Evolutionary conservation across 345 rosid genomes (phyloP).

Genomic region (Rubroshorea leprosula): DNA sequence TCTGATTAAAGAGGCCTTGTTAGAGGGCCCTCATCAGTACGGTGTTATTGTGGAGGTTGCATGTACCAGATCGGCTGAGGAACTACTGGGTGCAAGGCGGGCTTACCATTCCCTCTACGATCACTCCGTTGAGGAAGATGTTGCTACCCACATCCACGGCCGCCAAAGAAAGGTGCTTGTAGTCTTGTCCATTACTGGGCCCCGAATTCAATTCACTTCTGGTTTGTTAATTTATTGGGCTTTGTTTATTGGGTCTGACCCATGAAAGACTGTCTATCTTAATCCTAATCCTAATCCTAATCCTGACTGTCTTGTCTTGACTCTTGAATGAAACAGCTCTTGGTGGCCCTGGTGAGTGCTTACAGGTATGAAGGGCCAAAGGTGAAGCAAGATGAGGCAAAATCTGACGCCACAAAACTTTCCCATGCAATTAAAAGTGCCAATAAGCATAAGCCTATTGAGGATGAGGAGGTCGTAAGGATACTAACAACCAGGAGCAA

Average conservation of each 20-base stretch:
- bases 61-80: slow-evolving; percentile 73
- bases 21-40: slow-evolving; percentile 42
- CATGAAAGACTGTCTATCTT: too few relatives aligned
- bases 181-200: background rate
- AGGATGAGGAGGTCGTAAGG: slow-evolving; percentile 62
- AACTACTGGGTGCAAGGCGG: slow-evolving; percentile 73
- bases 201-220: background rate
- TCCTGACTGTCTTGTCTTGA: background rate
- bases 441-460: slow-evolving; percentile 28
- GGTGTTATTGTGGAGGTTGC: slow-evolving; percentile 65
- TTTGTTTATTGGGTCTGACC: too few relatives aligned
- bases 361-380: slow-evolving; percentile 79
- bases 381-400: slow-evolving; percentile 47
- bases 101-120: slow-evolving; percentile 89
- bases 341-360: slow-evolving; percentile 87
- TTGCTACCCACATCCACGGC: slow-evolving; percentile 46
- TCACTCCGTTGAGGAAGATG: slow-evolving; percentile 78
- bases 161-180: slow-evolving; percentile 46
- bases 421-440: slow-evolving; percentile 34
- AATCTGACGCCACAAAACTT: slow-evolving; percentile 60
- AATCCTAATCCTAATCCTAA: too few relatives aligned
- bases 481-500: slow-evolving; percentile 82
- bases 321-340: slow-evolving; percentile 38
- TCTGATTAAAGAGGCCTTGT: slow-evolving; percentile 54
- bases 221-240: background rate